Evolutionary conservation across 2,329 filamentous ascomycete genomes (phyloP).

Genomic region (Myriosclerotinia scirpicola): DNA sequence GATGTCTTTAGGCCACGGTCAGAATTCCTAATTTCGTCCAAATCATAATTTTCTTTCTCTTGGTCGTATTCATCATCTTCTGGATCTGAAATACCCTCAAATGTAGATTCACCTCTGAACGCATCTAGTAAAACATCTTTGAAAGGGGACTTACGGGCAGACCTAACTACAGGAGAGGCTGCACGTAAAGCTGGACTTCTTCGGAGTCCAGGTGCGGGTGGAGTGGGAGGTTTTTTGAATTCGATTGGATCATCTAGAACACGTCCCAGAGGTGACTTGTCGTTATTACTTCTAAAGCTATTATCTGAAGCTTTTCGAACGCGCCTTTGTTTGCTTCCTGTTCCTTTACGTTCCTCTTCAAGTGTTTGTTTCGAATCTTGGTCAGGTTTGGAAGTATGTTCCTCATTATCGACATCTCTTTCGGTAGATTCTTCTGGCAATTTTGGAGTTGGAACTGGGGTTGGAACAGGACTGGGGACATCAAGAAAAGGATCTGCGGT

Average conservation of each 20-base stretch:
- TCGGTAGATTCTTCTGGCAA: conserved; percentile 34
- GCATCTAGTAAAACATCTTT: conserved; percentile 61
- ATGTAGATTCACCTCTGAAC: conserved; percentile 60
- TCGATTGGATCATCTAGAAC: conserved; percentile 17
- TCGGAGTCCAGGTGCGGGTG: conserved; percentile 47
- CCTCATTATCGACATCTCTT: conserved; percentile 35
- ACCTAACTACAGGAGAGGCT: conserved; percentile 47
- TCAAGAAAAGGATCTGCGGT: conserved; percentile 65
- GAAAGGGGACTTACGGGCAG: conserved; percentile 51
- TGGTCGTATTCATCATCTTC: conserved; percentile 26
- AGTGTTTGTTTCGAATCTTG: conserved; percentile 27
- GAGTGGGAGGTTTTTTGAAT: conserved; percentile 26
- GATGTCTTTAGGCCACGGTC: conserved; percentile 25
- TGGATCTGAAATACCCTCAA: conserved; percentile 29
- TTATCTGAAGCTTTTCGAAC: conserved; percentile 33
- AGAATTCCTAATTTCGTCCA: conserved; percentile 25
- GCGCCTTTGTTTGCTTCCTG: conserved; percentile 25
- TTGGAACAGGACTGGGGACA: conserved; percentile 30
- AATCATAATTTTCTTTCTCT: conserved; percentile 30
- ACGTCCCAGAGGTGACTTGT: conserved; percentile 17
- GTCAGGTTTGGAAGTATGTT: conserved; percentile 29
- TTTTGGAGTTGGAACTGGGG: no score
- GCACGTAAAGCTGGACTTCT: conserved; percentile 57
- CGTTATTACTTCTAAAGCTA: conserved; percentile 8
- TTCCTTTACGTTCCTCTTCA: conserved; percentile 11